Evolutionary conservation across 768 basidiomycete species (phyloP).

Genomic region (Leccinum subgranulosum): DNA sequence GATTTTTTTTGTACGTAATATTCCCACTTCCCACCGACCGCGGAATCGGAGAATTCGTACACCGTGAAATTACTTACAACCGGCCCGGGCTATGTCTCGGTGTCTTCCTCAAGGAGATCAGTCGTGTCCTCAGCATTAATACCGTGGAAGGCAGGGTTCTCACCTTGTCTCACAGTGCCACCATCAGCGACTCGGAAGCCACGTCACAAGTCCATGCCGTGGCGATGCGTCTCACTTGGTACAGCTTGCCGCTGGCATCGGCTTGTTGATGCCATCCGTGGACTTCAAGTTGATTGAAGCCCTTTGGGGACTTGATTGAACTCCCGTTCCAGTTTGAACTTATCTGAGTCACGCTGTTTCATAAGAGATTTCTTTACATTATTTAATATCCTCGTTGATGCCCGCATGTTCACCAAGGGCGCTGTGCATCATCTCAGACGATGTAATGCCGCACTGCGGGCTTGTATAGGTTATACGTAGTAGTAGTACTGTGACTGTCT

Average conservation of each 20-base stretch:
- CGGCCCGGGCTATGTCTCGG: no score
- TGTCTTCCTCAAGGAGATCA: neutral
- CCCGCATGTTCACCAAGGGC: neutral
- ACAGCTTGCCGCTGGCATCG: neutral
- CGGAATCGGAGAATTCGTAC: neutral
- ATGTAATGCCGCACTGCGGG: neutral
- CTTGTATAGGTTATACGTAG: neutral
- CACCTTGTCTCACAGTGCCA: neutral
- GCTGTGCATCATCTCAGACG: neutral
- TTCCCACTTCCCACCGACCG: neutral
- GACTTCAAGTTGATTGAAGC: neutral
- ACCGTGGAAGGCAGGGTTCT: neutral
- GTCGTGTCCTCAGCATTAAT: neutral
- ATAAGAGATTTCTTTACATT: neutral
- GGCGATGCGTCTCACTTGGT: neutral
- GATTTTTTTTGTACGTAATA: neutral
- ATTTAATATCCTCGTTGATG: neutral
- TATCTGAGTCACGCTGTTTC: neutral
- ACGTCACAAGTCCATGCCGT: neutral
- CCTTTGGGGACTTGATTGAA: neutral
- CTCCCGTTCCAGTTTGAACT: neutral
- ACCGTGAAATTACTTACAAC: neutral
- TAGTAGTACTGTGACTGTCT: no score
- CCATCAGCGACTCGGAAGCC: neutral
- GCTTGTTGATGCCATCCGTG: neutral